phyloP scores from a whole-genome alignment of 768 basidiomycete genomes.

The Mycena sanguinolenta region DNA sequence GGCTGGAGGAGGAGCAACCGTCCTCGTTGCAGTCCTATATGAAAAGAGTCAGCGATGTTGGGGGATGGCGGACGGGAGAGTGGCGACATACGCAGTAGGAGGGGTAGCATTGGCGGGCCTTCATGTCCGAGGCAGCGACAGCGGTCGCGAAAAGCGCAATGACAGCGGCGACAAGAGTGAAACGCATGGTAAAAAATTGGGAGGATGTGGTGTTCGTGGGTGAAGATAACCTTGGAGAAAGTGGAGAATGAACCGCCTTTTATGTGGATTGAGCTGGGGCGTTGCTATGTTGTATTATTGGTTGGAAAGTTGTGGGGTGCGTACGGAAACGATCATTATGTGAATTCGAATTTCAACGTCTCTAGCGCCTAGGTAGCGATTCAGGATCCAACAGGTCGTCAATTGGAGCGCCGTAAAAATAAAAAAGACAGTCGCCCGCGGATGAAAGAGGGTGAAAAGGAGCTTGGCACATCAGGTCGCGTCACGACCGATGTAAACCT shows the following conservation, averaged over 20 bases:
- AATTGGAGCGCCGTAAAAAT: no score
- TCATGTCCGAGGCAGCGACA: not conserved
- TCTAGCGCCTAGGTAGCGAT: no score
- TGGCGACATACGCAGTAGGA: not conserved
- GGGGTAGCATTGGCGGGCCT: constrained; percentile 1
- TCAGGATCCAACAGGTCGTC: no score
- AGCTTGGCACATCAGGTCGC: no score
- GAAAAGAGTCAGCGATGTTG: not conserved
- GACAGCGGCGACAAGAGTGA: constrained; percentile 6
- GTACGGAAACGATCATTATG: no score
- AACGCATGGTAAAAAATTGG: constrained; percentile 7
- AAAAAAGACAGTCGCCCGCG: no score
- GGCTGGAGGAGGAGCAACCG: constrained; percentile 1
- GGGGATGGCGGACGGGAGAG: not conserved
- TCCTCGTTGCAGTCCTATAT: constrained; percentile 5
- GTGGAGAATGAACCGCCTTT: not conserved
- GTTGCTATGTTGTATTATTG: no score
- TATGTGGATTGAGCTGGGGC: not conserved
- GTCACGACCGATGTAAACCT: no score
- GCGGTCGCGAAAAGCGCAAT: constrained; percentile 13
- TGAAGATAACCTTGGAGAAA: not conserved
- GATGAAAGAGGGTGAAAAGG: no score
- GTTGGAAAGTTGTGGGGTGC: no score
- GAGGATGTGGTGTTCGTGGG: not conserved
- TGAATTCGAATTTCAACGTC: no score